Base-by-base conservation (phyloP, 2,329 filamentous ascomycete species). In the Cladosporium sp. region DNA sequence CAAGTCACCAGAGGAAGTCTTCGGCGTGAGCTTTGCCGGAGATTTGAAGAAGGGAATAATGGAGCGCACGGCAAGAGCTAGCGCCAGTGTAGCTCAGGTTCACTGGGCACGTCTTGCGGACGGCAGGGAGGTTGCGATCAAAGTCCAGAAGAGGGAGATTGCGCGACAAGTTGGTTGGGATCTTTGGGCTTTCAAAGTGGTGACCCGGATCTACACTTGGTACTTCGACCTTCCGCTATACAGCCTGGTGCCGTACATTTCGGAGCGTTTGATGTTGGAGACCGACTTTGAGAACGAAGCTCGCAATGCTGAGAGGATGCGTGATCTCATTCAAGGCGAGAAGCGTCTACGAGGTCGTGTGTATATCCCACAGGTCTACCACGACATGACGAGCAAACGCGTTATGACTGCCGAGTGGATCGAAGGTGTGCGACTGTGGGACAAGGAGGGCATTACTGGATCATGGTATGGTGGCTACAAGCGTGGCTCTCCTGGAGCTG, bases 381-480 rank as follows among this genome's bases (percentile, higher is more conserved):
- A 86, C 3, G 91, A 96, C 61, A 82, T 97, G 28, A 92, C 86
- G 55, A 92, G 89, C 15, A 88, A 82, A 70, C 84, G 94, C 38
- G 86, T 99, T 51, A 88, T 99, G 79, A 95, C 92, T 0, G 92
- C 93, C 0, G 94, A 99, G 73, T 99, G 94, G 94, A 95, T 99
- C 60, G 94, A 99, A 74, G 94, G 94, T 6, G 86, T 96, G 2
- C 84, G 92, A 1, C 80, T 99, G 2, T 96, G 92, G 91, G 93
- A 97, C 68, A 95, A 95, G 72, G 86, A 90, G 59, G 82, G 88
- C 55, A 87, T 97, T 70, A 88, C 85, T 0, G 82, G 82, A 2
- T 80, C 83, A 4, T 97, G 94, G 93, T 76, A 86, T 38, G 92
- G 92, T 20, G 89, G 89, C 6, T 84, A 86, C 77, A 84, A 87